A percentile compares a stretch with the other conserved stretches of the same genome.
phyloP scores from a whole-genome alignment of 257 asterid species.

The Nicotiana noctiflora region DNA sequence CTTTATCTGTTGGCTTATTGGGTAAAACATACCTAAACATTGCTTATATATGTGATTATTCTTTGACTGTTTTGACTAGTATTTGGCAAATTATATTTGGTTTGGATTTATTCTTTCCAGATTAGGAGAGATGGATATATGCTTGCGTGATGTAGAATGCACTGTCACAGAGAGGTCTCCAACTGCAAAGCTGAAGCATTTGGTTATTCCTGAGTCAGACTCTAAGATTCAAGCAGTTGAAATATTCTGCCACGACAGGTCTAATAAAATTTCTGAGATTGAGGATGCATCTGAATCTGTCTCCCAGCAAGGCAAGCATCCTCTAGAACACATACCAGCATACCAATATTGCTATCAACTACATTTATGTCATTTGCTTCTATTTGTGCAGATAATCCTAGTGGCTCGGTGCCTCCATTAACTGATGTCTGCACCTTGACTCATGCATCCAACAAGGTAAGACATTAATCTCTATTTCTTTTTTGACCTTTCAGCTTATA shows the following conservation, averaged over 20 bases:
- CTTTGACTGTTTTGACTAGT: not conserved
- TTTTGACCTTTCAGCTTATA: constrained; percentile 1
- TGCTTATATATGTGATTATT: not conserved
- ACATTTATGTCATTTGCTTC: constrained; percentile 8
- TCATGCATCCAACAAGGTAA: constrained; percentile 27
- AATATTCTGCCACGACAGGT: constrained; percentile 22
- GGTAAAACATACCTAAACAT: not conserved
- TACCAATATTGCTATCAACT: not conserved
- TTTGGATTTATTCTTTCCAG: constrained; percentile 23
- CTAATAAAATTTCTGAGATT: constrained; percentile 21
- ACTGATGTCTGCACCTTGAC: constrained; percentile 23
- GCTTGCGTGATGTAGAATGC: constrained; percentile 14
- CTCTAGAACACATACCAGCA: constrained; percentile 12
- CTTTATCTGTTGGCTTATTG: not conserved
- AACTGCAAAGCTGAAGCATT: constrained; percentile 20
- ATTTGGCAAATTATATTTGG: not conserved
- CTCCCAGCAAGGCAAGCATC: constrained; percentile 31
- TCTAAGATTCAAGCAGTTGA: constrained; percentile 17
- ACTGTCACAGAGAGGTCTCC: constrained; percentile 19
- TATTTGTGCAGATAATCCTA: constrained; percentile 31
- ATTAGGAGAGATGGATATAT: constrained; percentile 23
- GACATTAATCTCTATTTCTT: constrained; percentile 11
- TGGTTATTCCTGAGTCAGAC: constrained; percentile 13
- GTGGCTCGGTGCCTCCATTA: constrained; percentile 24
- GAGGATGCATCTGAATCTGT: constrained; percentile 14